Evolutionary conservation across 2,329 filamentous ascomycete species (phyloP).

Genomic region (Tolypocladium inflatum): DNA sequence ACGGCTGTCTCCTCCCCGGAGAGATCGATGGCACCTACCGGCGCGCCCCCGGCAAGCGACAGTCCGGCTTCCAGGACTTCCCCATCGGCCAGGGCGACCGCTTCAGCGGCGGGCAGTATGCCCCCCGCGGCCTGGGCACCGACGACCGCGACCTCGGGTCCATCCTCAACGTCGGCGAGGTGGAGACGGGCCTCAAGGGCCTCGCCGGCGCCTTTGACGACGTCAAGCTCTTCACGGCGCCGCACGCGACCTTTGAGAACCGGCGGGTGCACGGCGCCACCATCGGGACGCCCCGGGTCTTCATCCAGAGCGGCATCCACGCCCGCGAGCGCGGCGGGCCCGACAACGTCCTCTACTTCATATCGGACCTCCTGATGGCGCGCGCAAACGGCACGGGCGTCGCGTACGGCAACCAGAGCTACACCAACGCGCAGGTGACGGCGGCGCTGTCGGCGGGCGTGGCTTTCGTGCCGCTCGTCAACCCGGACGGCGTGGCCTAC

Average conservation of each 20-base stretch:
- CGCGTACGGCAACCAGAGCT: slow-evolving; percentile 40
- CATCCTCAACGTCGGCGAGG: slow-evolving; percentile 35
- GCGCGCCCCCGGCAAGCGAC: not conserved
- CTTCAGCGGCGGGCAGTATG: slow-evolving; percentile 27
- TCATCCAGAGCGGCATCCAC: slow-evolving; percentile 44
- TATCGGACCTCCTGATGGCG: slow-evolving; percentile 46
- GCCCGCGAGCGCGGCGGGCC: slow-evolving; percentile 48
- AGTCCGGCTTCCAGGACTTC: slow-evolving; percentile 6
- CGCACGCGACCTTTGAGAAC: slow-evolving; percentile 33
- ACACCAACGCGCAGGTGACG: slow-evolving; percentile 41
- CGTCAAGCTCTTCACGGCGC: slow-evolving; percentile 29
- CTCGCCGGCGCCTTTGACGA: slow-evolving; percentile 29
- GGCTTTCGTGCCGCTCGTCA: slow-evolving; percentile 41
- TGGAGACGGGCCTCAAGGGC: slow-evolving; percentile 32
- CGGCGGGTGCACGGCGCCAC: slow-evolving; percentile 28
- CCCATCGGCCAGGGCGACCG: slow-evolving; percentile 33
- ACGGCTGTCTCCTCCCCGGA: slow-evolving; percentile 27
- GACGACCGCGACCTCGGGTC: slow-evolving; percentile 26
- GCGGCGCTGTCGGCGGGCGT: slow-evolving; percentile 42
- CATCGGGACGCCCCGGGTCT: slow-evolving; percentile 39
- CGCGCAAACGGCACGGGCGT: slow-evolving; percentile 38
- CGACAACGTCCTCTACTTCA: slow-evolving; percentile 47
- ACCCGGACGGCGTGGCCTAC: slow-evolving; percentile 43
- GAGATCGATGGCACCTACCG: slow-evolving; percentile 15
- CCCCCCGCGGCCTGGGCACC: slow-evolving; percentile 20